These are phyloP conservation scores for Candida tallmaniae DNA, from an alignment of 805 yeast genomes.

Conservation along the genomic window DNA sequence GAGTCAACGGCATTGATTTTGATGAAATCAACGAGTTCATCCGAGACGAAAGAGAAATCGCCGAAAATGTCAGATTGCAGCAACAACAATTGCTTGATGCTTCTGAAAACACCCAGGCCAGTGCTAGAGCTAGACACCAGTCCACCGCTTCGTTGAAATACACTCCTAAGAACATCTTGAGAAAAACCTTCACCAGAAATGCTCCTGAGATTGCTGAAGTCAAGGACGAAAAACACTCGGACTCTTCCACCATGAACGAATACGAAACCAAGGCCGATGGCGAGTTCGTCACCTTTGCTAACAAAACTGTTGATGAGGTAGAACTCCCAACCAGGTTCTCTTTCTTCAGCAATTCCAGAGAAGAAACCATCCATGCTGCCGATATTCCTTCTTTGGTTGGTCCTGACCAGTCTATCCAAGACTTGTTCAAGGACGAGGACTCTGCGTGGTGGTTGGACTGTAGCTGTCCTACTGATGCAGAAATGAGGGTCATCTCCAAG, in stretches of 20 bases:
- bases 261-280: constrained; percentile 4
- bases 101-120: neutral
- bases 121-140: constrained; percentile 7
- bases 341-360: constrained; percentile 75
- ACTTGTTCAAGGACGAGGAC: constrained; percentile 65
- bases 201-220: neutral
- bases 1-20: constrained; percentile 79
- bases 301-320: neutral
- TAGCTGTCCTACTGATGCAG: constrained; percentile 88
- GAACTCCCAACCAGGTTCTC: constrained; percentile 70
- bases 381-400: constrained; percentile 73
- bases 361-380: constrained; percentile 85
- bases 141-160: constrained; percentile 53
- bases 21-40: constrained; percentile 85
- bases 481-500: constrained; percentile 86
- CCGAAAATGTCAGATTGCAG: constrained; percentile 18
- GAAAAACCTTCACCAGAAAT: constrained; percentile 2
- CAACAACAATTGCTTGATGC: constrained; percentile 20
- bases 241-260: constrained; percentile 9
- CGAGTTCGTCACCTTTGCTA: constrained; percentile 11
- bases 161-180: constrained; percentile 46
- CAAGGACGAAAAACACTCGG: constrained; percentile 7
- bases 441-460: constrained; percentile 98
- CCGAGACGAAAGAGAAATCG: constrained; percentile 52
- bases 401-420: constrained; percentile 61